Evolutionary conservation across 441 rosid species (phyloP).

Genomic region (Gossypium davidsonii): DNA sequence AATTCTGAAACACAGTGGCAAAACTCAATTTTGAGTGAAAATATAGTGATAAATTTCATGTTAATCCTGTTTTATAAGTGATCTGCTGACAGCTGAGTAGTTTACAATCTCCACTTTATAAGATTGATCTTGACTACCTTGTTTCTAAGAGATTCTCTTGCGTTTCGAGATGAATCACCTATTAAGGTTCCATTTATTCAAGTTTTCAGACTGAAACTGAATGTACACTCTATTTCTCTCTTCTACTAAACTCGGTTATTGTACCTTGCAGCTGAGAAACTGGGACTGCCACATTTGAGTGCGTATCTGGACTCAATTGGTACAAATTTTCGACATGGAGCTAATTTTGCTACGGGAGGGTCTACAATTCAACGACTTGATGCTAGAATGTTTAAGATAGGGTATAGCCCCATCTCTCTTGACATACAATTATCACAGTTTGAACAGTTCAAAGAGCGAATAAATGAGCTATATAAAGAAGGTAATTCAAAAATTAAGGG

Average conservation of each 20-base stretch:
- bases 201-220: background rate
- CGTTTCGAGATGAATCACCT: background rate
- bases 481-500: slow-evolving; percentile 11
- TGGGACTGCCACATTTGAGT: slow-evolving; percentile 23
- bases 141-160: background rate
- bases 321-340: slow-evolving; percentile 26
- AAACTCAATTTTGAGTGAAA: background rate
- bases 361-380: slow-evolving; percentile 24
- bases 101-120: background rate
- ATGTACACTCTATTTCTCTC: background rate
- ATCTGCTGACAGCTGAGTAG: background rate
- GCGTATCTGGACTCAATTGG: slow-evolving; percentile 25
- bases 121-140: background rate
- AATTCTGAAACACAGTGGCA: background rate
- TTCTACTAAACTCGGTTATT: background rate
- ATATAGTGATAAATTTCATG: background rate
- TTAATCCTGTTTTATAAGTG: background rate
- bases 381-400: slow-evolving; percentile 16
- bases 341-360: slow-evolving; percentile 29
- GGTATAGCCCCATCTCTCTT: slow-evolving; percentile 32
- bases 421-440: slow-evolving; percentile 29
- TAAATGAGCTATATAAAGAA: slow-evolving; percentile 18
- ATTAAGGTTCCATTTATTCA: background rate
- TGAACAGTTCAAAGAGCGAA: slow-evolving; percentile 28
- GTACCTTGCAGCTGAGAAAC: slow-evolving; percentile 25